These are phyloP conservation scores for Fraxinus platypoda DNA, from an alignment of 305 asterid genomes.

Conservation along the genomic window DNA sequence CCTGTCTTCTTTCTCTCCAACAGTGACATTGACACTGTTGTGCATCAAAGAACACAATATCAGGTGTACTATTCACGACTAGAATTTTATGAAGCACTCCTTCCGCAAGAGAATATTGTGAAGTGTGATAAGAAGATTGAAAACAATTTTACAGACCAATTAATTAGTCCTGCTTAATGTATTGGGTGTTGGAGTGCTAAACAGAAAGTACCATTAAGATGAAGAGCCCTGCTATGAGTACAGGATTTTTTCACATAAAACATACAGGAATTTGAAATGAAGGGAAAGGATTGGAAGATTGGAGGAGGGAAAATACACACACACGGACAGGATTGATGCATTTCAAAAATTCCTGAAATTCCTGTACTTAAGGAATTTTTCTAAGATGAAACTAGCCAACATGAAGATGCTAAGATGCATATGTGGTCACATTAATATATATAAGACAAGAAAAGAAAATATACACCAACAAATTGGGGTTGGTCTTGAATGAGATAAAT, in stretches of 20 bases:
- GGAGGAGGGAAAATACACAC: too few relatives aligned
- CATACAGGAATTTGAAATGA: too few relatives aligned
- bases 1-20: slow-evolving; percentile 63
- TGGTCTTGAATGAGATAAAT: background rate
- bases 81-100: slow-evolving; percentile 9
- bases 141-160: background rate
- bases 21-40: slow-evolving; percentile 46
- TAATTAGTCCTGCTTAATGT: background rate
- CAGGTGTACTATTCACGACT: slow-evolving; percentile 5
- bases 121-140: background rate
- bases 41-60: slow-evolving; percentile 28
- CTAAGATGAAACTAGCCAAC: background rate
- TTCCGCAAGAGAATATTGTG: background rate
- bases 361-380: too few relatives aligned
- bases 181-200: background rate
- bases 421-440: background rate
- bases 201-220: background rate
- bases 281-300: too few relatives aligned
- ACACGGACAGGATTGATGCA: too few relatives aligned
- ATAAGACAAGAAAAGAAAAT: background rate
- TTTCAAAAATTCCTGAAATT: too few relatives aligned
- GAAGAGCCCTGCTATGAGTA: too few relatives aligned
- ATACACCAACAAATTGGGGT: background rate
- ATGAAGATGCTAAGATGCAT: background rate
- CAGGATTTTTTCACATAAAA: too few relatives aligned